Percentiles rank a stretch among this genome's conserved stretches.
phyloP scores from a whole-genome alignment of 805 yeast genomes.

The Debaryomyces hansenii region DNA sequence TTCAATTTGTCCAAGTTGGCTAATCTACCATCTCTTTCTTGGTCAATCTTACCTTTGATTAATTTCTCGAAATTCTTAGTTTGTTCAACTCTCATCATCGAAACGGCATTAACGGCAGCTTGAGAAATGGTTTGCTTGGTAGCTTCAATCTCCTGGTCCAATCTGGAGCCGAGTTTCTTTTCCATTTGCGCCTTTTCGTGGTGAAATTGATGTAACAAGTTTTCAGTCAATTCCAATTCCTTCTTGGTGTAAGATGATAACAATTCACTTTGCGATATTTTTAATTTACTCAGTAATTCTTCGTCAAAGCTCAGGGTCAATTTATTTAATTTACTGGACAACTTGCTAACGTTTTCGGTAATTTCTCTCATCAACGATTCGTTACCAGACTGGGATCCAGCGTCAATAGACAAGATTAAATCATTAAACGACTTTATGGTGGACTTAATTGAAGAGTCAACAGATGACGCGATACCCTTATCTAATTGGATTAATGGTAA shows the following conservation, averaged over 20 bases:
- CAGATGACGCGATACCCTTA: constrained; percentile 18
- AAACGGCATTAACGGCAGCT: constrained; percentile 73
- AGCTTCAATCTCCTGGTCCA: constrained; percentile 65
- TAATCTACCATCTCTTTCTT: constrained; percentile 72
- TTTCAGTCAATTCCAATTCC: constrained; percentile 58
- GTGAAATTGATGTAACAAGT: constrained; percentile 61
- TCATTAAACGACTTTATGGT: constrained; percentile 41
- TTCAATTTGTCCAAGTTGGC: constrained; percentile 63
- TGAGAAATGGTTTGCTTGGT: constrained; percentile 62
- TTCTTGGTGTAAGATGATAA: constrained; percentile 42
- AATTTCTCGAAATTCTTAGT: constrained; percentile 49
- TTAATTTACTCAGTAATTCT: constrained; percentile 35
- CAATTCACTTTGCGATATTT: constrained; percentile 38
- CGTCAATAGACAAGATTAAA: constrained; percentile 35
- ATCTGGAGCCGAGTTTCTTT: constrained; percentile 54
- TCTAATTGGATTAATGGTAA: constrained; percentile 34
- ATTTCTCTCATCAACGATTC: constrained; percentile 30
- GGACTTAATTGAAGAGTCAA: constrained; percentile 33
- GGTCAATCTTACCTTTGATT: constrained; percentile 29
- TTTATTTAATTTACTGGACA: constrained; percentile 30
- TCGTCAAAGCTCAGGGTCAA: constrained; percentile 36
- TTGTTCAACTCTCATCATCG: constrained; percentile 65
- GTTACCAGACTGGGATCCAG: constrained; percentile 22
- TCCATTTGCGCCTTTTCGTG: constrained; percentile 62
- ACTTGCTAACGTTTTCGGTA: constrained; percentile 30